Conservation (phyloP, 768 basidiomycete species). For the Leccinum rimulosum region DNA sequence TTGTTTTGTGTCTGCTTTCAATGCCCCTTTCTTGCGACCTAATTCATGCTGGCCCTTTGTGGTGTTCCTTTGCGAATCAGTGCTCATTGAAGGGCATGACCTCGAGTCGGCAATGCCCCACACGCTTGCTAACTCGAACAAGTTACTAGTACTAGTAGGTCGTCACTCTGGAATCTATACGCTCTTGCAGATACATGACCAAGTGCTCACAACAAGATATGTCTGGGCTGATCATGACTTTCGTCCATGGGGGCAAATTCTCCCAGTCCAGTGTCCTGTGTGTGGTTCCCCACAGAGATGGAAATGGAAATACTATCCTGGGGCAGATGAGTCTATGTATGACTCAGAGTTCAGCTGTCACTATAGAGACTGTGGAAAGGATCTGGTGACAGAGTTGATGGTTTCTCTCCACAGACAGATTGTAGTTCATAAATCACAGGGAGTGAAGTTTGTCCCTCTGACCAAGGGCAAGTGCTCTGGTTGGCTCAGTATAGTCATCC, state of each 20-base stretch:
- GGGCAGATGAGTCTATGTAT: background rate
- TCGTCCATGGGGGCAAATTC: background rate
- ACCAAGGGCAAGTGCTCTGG: background rate
- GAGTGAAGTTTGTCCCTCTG: background rate
- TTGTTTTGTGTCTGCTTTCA: background rate
- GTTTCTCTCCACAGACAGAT: background rate
- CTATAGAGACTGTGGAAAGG: background rate
- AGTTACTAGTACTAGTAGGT: no score
- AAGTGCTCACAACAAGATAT: background rate
- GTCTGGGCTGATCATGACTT: background rate
- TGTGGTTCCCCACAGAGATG: background rate
- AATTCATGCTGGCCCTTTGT: background rate
- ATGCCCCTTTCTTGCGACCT: background rate
- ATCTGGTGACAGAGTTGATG: background rate
- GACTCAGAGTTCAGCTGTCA: background rate
- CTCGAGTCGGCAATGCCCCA: background rate
- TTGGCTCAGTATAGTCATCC: background rate
- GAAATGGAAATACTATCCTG: background rate
- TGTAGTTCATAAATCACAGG: background rate
- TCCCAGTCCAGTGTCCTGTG: background rate
- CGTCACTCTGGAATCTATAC: background rate
- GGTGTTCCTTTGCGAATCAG: background rate
- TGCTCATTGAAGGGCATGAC: background rate
- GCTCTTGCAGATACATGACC: background rate
- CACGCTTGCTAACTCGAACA: background rate